These are phyloP conservation scores for Botrytis galanthina DNA, from an alignment of 2,329 filamentous ascomycete species.

Conservation along the genomic window DNA sequence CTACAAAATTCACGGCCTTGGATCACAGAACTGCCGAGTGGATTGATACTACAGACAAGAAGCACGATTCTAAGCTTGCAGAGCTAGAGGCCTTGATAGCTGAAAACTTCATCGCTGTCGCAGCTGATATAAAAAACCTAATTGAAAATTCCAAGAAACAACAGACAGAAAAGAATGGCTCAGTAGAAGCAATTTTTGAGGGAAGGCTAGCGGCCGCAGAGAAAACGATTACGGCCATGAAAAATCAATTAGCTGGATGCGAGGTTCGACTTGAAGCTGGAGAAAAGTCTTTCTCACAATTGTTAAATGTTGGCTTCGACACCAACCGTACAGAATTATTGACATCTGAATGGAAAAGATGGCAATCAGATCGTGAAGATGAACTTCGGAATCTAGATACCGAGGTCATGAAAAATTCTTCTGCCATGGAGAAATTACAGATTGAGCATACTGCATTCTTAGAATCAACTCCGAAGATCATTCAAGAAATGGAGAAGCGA, in stretches of 20 bases:
- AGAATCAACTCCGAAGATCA: background rate
- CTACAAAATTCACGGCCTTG: constrained; percentile 11
- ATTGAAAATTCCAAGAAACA: background rate
- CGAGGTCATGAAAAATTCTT: constrained; percentile 7
- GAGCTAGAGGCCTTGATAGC: background rate
- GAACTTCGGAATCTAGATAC: constrained; percentile 2
- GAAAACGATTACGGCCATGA: background rate
- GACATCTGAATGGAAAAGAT: background rate
- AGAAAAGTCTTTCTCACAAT: background rate
- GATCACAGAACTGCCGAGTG: constrained; percentile 16
- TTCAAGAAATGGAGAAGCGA: constrained; percentile 3
- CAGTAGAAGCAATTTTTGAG: background rate
- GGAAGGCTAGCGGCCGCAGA: background rate
- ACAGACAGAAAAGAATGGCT: background rate
- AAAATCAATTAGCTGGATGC: background rate
- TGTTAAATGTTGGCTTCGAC: background rate
- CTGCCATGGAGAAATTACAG: constrained; percentile 1
- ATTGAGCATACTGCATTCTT: background rate
- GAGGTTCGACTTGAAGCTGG: background rate
- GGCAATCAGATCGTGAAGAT: constrained; percentile 6
- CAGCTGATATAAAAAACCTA: background rate
- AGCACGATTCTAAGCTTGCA: background rate
- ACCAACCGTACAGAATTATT: background rate
- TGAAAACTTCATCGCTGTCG: background rate
- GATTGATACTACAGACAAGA: constrained; percentile 1